Evolutionary conservation across 768 basidiomycete genomes (phyloP).

Genomic region (Pleurotus sapidus): DNA sequence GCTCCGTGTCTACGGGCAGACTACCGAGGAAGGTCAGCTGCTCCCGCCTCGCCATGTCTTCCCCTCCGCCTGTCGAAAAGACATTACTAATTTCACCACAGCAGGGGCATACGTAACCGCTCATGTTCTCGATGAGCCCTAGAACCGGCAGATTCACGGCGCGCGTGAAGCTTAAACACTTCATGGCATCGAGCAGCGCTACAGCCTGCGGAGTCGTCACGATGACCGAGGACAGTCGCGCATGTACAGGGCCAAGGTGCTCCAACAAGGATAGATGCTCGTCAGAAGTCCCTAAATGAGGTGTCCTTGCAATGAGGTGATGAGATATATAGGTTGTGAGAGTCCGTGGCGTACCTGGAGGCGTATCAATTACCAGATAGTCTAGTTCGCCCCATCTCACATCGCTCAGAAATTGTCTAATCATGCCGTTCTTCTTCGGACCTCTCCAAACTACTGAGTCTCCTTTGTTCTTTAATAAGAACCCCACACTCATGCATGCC

Average conservation of each 20-base stretch:
- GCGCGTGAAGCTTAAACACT: conserved; percentile 94
- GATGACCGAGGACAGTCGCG: conserved; percentile 77
- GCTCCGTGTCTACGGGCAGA: conserved; percentile 89
- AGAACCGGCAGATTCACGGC: conserved; percentile 83
- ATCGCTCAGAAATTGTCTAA: conserved; percentile 90
- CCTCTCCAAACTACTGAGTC: conserved; percentile 98
- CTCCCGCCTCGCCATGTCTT: conserved; percentile 80
- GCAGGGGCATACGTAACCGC: conserved; percentile 96
- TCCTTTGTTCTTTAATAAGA: conserved; percentile 83
- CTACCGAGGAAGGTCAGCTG: conserved; percentile 78
- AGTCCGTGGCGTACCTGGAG: conserved; percentile 68
- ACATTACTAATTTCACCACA: conserved; percentile 94
- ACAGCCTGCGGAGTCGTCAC: conserved; percentile 99
- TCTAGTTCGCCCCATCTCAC: conserved; percentile 96
- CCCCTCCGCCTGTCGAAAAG: conserved; percentile 92
- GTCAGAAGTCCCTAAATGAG: conserved; percentile 85
- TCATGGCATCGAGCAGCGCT: conserved; percentile 91
- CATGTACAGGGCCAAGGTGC: conserved; percentile 83
- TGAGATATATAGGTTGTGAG: too few species aligned
- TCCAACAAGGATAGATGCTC: conserved; percentile 96
- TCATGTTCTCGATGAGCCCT: conserved; percentile 98
- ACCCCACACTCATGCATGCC: conserved; percentile 96
- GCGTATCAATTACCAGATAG: conserved; percentile 92
- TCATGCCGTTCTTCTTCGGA: conserved; percentile 99
- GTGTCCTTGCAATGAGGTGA: conserved; percentile 6